Evolutionary conservation across 805 yeast species (phyloP), one percentile per base, ranked within the genome.

Genomic region (Citeromyces nyonsensis): DNA sequence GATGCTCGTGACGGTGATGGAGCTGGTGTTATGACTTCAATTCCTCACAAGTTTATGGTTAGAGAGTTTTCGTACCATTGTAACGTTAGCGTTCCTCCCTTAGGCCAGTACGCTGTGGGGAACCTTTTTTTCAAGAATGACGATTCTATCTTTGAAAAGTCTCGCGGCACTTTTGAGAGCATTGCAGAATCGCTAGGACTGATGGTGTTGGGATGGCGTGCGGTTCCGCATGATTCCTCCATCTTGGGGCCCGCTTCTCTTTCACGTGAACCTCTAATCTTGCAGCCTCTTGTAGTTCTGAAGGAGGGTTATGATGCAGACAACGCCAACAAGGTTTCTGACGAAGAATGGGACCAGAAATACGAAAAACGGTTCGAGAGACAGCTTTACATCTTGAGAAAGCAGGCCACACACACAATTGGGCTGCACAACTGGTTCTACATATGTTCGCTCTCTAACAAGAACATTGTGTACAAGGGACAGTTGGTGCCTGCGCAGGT

Each of bases 1-100:
- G 95, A 86, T 49, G 94, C 96, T 14, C 73, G 85, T 47, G 95
- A 88, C 53, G 98, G 98, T 57, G 98, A 88, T 52, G 98, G 98
- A 57, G 98, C 98, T 18, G 98, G 98, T 55, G 84, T 88, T 39
- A 73, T 88, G 71, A 72, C 91, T 32, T 79, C 94, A 22, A 73
- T 88, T 40, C 95, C 96, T 25, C 95, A 86, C 59, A 74, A 70
- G 41, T 83, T 91, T 54, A 73, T 88, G 66, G 56, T 57, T 37
- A 73, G 88, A 53, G 97, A 88, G 59, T 86, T 86, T 52, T 69
- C 69, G 45, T 73, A 77, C 44, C 70, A 71, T 36, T 66, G 78
- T 47, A 62, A 71, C 41, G 60, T 82, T 34, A 65, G 63, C 36
- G 60, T 88, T 38, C 97, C 97, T 14, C 60, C 63, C 4, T 58